Evolutionary conservation across 805 yeast species (phyloP), one percentile per base, ranked within the genome.

Genomic region (Tetrapisispora pingtungensis): DNA sequence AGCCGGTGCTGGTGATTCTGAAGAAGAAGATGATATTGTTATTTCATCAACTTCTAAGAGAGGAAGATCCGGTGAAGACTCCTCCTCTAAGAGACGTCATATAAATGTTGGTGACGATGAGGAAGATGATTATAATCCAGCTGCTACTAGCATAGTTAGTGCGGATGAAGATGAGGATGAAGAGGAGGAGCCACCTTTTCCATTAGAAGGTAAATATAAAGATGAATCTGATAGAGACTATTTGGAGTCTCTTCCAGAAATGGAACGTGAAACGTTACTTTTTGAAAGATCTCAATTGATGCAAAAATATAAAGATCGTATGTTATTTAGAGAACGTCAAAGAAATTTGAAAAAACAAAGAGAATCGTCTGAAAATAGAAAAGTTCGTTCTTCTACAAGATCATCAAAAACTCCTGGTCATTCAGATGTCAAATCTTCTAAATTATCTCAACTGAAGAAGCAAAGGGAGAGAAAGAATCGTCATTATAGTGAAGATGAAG

Each of bases 261-360:
- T 93, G 62, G 85, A 85, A 57, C 82, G 97, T 58, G 98, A 93
- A 69, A 81, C 84, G 54, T 77, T 88, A 45, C 73, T 93, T 45
- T 93, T 86, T 55, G 97, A 90, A 45, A 85, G 99, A 65, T 77
- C 86, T 8, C 96, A 88, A 65, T 94, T 85, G 49, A 77, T 86
- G 79, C 95, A 90, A 63, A 79, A 84, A 52, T 89, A 72, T 65
- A 80, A 84, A 47, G 97, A 93, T 66, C 78, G 87, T 58, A 76
- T 77, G 61, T 80, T 83, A 55, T 77, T 94, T 56, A 87, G 84
- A 26, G 81, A 86, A 59, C 82, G 97, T 65, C 82, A 86, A 54
- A 77, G 70, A 57, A 78, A 76, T 20, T 50, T 59, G 33, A 54
- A 56, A 45, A 55, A 54, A 40, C 62, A 58, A 36, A 36, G 35